Conservation (phyloP, 345 rosid species). For the Anacardium occidentale region DNA sequence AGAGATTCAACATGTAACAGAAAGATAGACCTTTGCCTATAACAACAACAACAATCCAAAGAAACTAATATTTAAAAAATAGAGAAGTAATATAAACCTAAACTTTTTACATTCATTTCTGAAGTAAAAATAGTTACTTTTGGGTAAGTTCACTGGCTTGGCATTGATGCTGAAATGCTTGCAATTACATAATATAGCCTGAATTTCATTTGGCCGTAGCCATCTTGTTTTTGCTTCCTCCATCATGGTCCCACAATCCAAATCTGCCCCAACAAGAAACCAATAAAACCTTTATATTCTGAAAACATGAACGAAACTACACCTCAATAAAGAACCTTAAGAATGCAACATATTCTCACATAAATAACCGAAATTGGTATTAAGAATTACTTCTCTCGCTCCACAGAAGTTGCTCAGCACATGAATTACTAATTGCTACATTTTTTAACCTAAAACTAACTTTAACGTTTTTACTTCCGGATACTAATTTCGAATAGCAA, state of each 20-base stretch:
- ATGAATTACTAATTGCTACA: background rate
- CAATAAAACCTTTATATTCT: conserved; percentile 1
- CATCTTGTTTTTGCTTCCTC: conserved; percentile 89
- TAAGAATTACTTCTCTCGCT: background rate
- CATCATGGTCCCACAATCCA: conserved; percentile 59
- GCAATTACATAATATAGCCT: conserved; percentile 73
- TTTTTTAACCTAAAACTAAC: background rate
- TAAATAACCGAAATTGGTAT: background rate
- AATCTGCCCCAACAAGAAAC: conserved; percentile 49
- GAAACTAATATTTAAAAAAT: background rate
- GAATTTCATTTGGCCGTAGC: conserved; percentile 98
- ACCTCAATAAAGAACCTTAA: background rate
- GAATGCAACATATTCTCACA: background rate
- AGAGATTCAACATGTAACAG: too few species aligned
- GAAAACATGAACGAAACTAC: background rate
- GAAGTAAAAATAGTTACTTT: conserved; percentile 43
- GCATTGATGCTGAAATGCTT: conserved; percentile 67
- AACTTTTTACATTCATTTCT: background rate
- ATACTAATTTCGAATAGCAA: background rate
- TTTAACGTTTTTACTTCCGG: background rate
- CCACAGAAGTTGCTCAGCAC: background rate
- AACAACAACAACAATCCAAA: too few species aligned
- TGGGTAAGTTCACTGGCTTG: conserved; percentile 82
- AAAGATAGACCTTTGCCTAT: too few species aligned
- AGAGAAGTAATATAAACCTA: background rate